Evolutionary conservation across 2,329 filamentous ascomycete species (phyloP).

Genomic region (Microdochium nivale): DNA sequence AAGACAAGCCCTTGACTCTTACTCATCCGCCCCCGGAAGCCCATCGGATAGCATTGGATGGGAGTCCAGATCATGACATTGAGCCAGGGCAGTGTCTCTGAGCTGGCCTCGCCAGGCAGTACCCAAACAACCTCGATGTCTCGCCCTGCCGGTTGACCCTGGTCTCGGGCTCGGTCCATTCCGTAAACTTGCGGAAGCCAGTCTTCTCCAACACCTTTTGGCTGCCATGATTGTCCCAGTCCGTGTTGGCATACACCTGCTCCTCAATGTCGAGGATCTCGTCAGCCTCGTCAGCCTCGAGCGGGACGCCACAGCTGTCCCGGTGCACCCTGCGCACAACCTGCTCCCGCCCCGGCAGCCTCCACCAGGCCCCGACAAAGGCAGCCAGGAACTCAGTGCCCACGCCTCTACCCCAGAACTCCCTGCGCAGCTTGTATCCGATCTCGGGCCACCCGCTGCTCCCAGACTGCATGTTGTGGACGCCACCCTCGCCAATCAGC

Average conservation of each 20-base stretch:
- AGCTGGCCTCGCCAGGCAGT: not conserved
- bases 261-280: slow-evolving; percentile 2
- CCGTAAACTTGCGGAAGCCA: slow-evolving; percentile 13
- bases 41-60: too few species aligned
- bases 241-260: slow-evolving; percentile 13
- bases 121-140: slow-evolving; percentile 9
- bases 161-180: slow-evolving; percentile 16
- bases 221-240: slow-evolving; percentile 11
- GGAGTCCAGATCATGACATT: not conserved
- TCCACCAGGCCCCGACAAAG: slow-evolving; percentile 14
- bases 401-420: slow-evolving; percentile 14
- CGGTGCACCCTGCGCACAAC: slow-evolving; percentile 2
- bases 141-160: slow-evolving; percentile 13
- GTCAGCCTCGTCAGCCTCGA: not conserved
- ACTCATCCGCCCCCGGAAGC: too few species aligned
- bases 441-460: slow-evolving; percentile 15
- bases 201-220: slow-evolving; percentile 15
- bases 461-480: slow-evolving; percentile 2
- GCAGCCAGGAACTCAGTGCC: slow-evolving; percentile 13
- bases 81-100: not conserved
- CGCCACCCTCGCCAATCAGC: slow-evolving; percentile 32
- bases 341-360: slow-evolving; percentile 6
- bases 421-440: slow-evolving; percentile 13
- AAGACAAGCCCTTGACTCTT: too few species aligned
- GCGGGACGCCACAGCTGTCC: slow-evolving; percentile 1